phyloP scores from a whole-genome alignment of 2,329 filamentous ascomycete species.

The Coniella vitis region DNA sequence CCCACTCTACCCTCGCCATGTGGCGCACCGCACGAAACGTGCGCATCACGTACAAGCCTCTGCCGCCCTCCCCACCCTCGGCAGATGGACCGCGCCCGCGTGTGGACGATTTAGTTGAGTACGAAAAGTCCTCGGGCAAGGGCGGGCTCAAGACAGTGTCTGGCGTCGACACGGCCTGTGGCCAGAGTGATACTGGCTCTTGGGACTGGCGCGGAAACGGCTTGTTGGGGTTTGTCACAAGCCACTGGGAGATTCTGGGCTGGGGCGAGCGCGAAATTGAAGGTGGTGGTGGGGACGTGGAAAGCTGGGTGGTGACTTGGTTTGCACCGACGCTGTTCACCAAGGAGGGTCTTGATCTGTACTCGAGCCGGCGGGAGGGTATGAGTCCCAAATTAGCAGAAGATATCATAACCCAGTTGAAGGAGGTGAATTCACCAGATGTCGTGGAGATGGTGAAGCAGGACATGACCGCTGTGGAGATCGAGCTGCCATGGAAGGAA shows the following conservation, averaged over 20 bases:
- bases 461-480: slow-evolving; percentile 45
- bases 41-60: slow-evolving; percentile 63
- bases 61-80: slow-evolving; percentile 26
- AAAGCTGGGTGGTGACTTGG: slow-evolving; percentile 74
- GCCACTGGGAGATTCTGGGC: slow-evolving; percentile 76
- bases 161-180: slow-evolving; percentile 53
- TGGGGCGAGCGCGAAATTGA: slow-evolving; percentile 52
- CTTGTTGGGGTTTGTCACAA: slow-evolving; percentile 62
- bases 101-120: slow-evolving; percentile 68
- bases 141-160: slow-evolving; percentile 51
- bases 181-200: slow-evolving; percentile 29
- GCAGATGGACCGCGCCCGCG: slow-evolving; percentile 25
- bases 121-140: slow-evolving; percentile 46
- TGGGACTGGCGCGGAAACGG: slow-evolving; percentile 79
- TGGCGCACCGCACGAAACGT: slow-evolving; percentile 78
- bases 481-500: slow-evolving; percentile 44
- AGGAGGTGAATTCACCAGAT: slow-evolving; percentile 45
- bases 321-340: slow-evolving; percentile 81
- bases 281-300: slow-evolving; percentile 29
- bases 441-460: slow-evolving; percentile 43
- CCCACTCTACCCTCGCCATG: slow-evolving; percentile 71
- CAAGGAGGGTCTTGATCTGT: slow-evolving; percentile 73
- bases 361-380: slow-evolving; percentile 57
- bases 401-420: slow-evolving; percentile 49
- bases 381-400: slow-evolving; percentile 50